These are phyloP conservation scores for Sarocladium brachiariae DNA, from an alignment of 2,329 filamentous ascomycete genomes.

Conservation along the genomic window DNA sequence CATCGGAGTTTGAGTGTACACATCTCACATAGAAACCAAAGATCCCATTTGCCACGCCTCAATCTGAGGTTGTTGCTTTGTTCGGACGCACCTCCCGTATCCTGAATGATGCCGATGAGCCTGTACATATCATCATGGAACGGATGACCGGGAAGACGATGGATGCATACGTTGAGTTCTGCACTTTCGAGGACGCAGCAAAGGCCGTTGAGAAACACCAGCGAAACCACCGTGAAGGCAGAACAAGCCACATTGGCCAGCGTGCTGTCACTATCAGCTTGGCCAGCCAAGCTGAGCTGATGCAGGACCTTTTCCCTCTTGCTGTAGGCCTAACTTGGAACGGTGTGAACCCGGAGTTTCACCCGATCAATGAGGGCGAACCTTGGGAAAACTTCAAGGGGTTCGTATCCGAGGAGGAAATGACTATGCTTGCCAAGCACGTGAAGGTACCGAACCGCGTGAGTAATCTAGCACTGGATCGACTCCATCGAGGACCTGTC, in stretches of 20 bases:
- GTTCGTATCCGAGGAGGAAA: conserved; percentile 56
- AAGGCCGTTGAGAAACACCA: conserved; percentile 44
- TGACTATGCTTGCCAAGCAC: conserved; percentile 57
- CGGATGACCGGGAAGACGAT: conserved; percentile 55
- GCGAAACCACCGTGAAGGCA: conserved; percentile 28
- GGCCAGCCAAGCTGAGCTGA: conserved; percentile 48
- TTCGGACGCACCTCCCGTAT: conserved; percentile 51
- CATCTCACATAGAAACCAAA: conserved; percentile 21
- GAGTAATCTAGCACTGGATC: too few species aligned
- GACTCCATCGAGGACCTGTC: too few species aligned
- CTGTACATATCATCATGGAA: conserved; percentile 59
- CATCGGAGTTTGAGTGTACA: too few species aligned
- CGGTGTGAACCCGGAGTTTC: conserved; percentile 35
- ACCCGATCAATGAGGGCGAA: conserved; percentile 26
- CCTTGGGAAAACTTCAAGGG: conserved; percentile 50
- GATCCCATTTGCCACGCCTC: conserved; percentile 50
- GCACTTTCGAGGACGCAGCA: conserved; percentile 44
- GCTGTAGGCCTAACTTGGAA: conserved; percentile 51
- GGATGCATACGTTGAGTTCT: conserved; percentile 54
- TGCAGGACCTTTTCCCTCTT: conserved; percentile 56
- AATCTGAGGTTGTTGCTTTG: conserved; percentile 50
- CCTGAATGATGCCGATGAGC: conserved; percentile 46
- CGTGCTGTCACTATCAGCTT: conserved; percentile 51
- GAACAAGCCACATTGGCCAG: conserved; percentile 45
- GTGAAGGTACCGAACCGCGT: conserved; percentile 56